Percentiles rank a stretch among this genome's conserved stretches.
Conservation (phyloP, 2,329 filamentous ascomycete genomes). For the Didymellaceae sp. region DNA sequence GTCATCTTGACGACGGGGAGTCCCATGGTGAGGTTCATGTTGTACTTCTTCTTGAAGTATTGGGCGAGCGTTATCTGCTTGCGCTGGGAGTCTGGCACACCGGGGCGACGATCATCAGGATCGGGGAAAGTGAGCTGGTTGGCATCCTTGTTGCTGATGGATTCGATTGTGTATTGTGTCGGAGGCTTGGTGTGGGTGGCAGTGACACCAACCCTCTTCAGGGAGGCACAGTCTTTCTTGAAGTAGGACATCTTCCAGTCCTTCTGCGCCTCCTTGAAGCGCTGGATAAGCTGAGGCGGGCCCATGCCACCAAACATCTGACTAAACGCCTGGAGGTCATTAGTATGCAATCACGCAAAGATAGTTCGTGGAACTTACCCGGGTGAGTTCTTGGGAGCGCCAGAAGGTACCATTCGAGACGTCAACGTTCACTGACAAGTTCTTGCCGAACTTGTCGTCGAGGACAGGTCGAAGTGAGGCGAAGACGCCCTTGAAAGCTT, state of each 20-base stretch:
- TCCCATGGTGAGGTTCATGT: slow-evolving; percentile 54
- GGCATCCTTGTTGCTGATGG: slow-evolving; percentile 54
- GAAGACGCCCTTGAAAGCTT: slow-evolving; percentile 89
- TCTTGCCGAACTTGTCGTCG: slow-evolving; percentile 57
- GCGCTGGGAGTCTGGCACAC: slow-evolving; percentile 65
- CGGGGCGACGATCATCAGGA: slow-evolving; percentile 66
- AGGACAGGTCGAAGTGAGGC: slow-evolving; percentile 80
- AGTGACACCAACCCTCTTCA: slow-evolving; percentile 52
- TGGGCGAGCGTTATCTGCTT: slow-evolving; percentile 59
- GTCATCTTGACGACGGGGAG: slow-evolving; percentile 67
- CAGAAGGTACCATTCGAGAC: slow-evolving; percentile 93
- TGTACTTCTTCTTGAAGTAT: slow-evolving; percentile 63
- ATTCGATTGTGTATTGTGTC: slow-evolving; percentile 59
- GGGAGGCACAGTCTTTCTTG: slow-evolving; percentile 49
- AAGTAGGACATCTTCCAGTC: slow-evolving; percentile 38
- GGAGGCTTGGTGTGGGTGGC: slow-evolving; percentile 48
- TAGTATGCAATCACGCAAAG: not conserved
- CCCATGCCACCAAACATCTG: slow-evolving; percentile 36
- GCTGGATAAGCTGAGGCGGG: slow-evolving; percentile 24
- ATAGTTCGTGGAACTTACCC: slow-evolving; percentile 23
- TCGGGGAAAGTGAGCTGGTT: slow-evolving; percentile 57
- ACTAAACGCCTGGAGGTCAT: slow-evolving; percentile 27
- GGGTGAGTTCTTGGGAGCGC: slow-evolving; percentile 52
- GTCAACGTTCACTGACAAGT: slow-evolving; percentile 84
- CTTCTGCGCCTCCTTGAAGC: slow-evolving; percentile 27